Conservation (phyloP, 2,329 filamentous ascomycete genomes). For the Talaromyces verruculosus region DNA sequence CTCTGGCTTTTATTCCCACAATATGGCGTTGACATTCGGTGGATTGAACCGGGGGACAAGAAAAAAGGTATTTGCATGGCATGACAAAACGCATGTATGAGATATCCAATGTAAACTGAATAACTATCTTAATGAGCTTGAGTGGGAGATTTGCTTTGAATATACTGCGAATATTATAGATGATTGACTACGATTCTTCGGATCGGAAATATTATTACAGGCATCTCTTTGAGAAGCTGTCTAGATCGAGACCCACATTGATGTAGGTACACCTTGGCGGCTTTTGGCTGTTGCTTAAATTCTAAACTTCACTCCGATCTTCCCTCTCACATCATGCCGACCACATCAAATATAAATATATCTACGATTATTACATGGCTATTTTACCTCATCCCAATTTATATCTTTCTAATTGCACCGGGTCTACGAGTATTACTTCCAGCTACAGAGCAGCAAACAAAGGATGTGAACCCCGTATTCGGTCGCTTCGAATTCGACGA, state of each 20-base stretch:
- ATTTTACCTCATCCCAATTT: slow-evolving; percentile 40
- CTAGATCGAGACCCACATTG: neutral
- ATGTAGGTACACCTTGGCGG: neutral
- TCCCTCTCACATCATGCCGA: slow-evolving; percentile 25
- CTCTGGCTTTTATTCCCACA: neutral
- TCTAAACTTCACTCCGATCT: slow-evolving; percentile 3
- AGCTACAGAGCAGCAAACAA: slow-evolving; percentile 7
- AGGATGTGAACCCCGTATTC: neutral
- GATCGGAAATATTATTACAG: neutral
- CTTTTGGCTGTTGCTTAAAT: neutral
- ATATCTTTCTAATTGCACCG: slow-evolving; percentile 39
- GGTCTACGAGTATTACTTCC: slow-evolving; percentile 27
- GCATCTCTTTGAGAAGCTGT: neutral
- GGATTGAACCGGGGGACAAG: neutral
- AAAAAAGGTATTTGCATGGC: slow-evolving; percentile 1
- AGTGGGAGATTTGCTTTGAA: neutral
- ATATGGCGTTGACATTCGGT: slow-evolving; percentile 1
- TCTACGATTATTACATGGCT: slow-evolving; percentile 37
- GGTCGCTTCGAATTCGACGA: slow-evolving; percentile 21
- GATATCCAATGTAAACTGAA: slow-evolving; percentile 1
- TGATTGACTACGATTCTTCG: neutral
- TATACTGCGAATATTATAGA: neutral
- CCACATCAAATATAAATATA: slow-evolving; percentile 27
- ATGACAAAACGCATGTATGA: slow-evolving; percentile 6
- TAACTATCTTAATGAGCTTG: neutral